phyloP scores from a whole-genome alignment of 2,329 filamentous ascomycete genomes.

The Ceratocystis eucalypticola region DNA sequence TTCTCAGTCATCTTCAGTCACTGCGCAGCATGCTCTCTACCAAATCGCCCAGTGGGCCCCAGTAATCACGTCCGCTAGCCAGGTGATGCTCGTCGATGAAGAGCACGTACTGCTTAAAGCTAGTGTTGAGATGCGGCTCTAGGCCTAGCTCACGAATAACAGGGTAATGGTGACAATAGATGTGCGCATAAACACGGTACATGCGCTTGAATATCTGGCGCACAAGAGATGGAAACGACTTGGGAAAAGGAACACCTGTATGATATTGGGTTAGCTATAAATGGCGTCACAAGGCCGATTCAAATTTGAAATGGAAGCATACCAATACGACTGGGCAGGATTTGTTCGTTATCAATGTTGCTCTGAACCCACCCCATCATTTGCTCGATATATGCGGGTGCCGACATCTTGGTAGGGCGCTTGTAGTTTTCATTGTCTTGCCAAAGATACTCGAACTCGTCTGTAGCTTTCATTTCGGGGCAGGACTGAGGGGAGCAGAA shows the following conservation, averaged over 20 bases:
- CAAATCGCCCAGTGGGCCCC: conserved; percentile 85
- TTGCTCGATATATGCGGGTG: conserved; percentile 94
- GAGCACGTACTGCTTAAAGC: conserved; percentile 98
- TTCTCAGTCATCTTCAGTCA: conserved; percentile 40
- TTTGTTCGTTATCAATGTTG: conserved; percentile 87
- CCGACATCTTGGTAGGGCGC: conserved; percentile 93
- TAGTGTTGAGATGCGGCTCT: conserved; percentile 95
- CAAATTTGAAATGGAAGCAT: conserved; percentile 22
- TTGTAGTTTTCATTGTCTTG: conserved; percentile 91
- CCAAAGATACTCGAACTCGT: conserved; percentile 99
- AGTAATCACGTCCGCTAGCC: conserved; percentile 90
- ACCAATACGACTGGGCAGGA: conserved; percentile 91
- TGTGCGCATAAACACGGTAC: conserved; percentile 96
- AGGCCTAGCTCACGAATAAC: conserved; percentile 89
- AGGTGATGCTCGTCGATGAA: conserved; percentile 95
- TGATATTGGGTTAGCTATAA: conserved; percentile 13
- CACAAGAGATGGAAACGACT: conserved; percentile 75
- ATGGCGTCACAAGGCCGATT: conserved; percentile 5
- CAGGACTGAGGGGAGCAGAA: conserved; percentile 96
- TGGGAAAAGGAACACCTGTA: conserved; percentile 80
- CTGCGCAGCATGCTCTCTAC: conserved; percentile 97
- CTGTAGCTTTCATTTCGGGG: conserved; percentile 99
- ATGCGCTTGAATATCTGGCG: conserved; percentile 97
- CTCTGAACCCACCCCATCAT: conserved; percentile 93
- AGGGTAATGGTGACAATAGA: conserved; percentile 99